phyloP scores from a whole-genome alignment of 176 grass and related monocot species.

The Oryza rufipogon region DNA sequence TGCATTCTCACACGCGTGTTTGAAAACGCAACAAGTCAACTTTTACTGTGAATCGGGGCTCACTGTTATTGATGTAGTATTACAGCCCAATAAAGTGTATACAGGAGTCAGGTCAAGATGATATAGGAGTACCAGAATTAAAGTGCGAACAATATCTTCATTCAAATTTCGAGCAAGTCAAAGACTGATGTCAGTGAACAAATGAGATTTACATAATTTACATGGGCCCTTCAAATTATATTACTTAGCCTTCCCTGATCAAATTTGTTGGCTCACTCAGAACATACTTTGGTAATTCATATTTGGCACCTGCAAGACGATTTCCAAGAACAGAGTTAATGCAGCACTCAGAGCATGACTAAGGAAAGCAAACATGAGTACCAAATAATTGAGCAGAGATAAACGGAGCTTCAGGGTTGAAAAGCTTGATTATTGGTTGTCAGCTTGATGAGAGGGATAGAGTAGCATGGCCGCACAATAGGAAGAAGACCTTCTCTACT shows the following conservation, averaged over 20 bases:
- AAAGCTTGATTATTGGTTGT: too few relatives aligned
- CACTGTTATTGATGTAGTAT: neutral
- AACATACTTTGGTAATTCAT: slow-evolving; percentile 91
- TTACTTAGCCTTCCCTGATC: slow-evolving; percentile 52
- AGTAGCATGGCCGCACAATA: too few relatives aligned
- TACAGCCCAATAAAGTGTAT: neutral
- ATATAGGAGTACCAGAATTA: neutral
- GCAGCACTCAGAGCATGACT: slow-evolving; percentile 10
- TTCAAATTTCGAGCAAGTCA: slow-evolving; percentile 27
- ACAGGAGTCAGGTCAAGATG: neutral
- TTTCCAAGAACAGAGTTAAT: slow-evolving; percentile 18
- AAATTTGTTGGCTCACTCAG: slow-evolving; percentile 89
- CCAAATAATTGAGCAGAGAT: neutral
- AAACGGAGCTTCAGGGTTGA: too few relatives aligned
- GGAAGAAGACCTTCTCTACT: too few relatives aligned
- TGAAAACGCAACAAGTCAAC: neutral
- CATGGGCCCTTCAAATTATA: slow-evolving; percentile 44
- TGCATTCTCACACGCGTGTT: neutral
- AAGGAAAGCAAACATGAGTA: neutral
- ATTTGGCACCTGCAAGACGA: slow-evolving; percentile 77
- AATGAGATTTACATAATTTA: slow-evolving; percentile 87
- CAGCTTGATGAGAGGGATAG: too few relatives aligned
- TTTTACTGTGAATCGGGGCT: neutral
- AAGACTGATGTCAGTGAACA: slow-evolving; percentile 40
- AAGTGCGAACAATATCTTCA: slow-evolving; percentile 21